Evolutionary conservation across 2,329 filamentous ascomycete genomes (phyloP), one percentile per base, ranked within the genome.

Genomic region (Alternaria sp.): DNA sequence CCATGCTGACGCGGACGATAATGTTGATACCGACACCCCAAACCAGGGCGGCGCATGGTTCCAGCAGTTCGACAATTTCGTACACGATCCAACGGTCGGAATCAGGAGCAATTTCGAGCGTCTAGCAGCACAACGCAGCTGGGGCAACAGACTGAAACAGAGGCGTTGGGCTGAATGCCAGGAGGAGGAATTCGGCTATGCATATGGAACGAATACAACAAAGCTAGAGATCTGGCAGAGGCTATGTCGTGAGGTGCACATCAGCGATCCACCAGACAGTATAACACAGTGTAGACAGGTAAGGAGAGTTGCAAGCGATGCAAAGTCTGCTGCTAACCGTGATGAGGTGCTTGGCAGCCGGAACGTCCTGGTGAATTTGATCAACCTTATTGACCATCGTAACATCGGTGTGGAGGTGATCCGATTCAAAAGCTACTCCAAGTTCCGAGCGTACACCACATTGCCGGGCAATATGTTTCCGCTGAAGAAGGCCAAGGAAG

Each of bases 341-440:
- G 7, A n/a, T 17, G 8, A 70, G 65, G 32, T 62, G 10, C 63
- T 68, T 11, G 60, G 60, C 15, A 52, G 61, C 25, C 65, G 49
- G 17, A 59, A 65, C 11, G 62, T 70, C 10, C 49, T 57, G 15
- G 65, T 73, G 54, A 73, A 73, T 23, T 43, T 73, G n/a, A 62
- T 68, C 8, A 70, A 73, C 51, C 46, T 73, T 11, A 64, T 73
- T 23, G 67, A 72, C 44, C 69, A 69, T 44, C 65, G 66, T 15
- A 62, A 65, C 36, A 61, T 51, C 10, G 62, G 63, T 0, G 57
- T 61, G 5, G 47, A 50, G 2, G 64, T 73, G 26, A 67, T 63
- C 23, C 63, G 62, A 6, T 71, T 73, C 50, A 47, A 53, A 23
- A 66, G 21, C 21, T 63, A 54, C 25, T 17, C n/a, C 9, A 46